Evolutionary conservation across 306 rosid species (phyloP).

Genomic region (Dryas octopetala): DNA sequence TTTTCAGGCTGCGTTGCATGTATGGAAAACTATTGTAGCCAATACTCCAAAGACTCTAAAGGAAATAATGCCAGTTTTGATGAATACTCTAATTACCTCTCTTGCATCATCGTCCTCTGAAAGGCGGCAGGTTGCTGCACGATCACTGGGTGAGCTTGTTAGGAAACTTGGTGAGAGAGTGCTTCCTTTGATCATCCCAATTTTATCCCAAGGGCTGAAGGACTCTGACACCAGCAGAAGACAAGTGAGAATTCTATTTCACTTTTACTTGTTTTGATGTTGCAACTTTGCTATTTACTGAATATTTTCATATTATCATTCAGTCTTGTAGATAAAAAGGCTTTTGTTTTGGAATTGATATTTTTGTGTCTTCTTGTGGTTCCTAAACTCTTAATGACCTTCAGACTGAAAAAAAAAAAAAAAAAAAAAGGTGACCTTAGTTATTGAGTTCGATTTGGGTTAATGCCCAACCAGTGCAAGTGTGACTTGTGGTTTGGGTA

Average conservation of each 20-base stretch:
- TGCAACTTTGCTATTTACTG: background rate
- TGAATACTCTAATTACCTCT: conserved; percentile 90
- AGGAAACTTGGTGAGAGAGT: conserved; percentile 98
- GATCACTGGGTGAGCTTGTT: conserved; percentile 97
- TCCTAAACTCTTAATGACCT: background rate
- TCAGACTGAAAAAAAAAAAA: too few species aligned
- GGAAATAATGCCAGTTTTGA: conserved; percentile 94
- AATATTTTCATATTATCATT: background rate
- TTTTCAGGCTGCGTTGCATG: conserved; percentile 92
- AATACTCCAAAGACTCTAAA: conserved; percentile 93
- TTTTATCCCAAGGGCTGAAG: conserved; percentile 77
- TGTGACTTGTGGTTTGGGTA: background rate
- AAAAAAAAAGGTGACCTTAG: too few species aligned
- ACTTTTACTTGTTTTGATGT: background rate
- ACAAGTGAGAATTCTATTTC: conserved; percentile 56
- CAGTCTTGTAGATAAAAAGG: background rate
- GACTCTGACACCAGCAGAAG: conserved; percentile 77
- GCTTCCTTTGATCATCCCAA: conserved; percentile 91
- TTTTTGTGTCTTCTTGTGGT: background rate
- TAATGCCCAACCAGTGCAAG: background rate
- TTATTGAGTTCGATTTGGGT: background rate
- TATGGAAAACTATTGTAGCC: conserved; percentile 98
- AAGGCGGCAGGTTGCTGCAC: conserved; percentile 99
- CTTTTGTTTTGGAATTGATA: background rate
- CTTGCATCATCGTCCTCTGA: conserved; percentile 95